Evolutionary conservation across 306 rosid species (phyloP).

Genomic region (Castanopsis chinensis): DNA sequence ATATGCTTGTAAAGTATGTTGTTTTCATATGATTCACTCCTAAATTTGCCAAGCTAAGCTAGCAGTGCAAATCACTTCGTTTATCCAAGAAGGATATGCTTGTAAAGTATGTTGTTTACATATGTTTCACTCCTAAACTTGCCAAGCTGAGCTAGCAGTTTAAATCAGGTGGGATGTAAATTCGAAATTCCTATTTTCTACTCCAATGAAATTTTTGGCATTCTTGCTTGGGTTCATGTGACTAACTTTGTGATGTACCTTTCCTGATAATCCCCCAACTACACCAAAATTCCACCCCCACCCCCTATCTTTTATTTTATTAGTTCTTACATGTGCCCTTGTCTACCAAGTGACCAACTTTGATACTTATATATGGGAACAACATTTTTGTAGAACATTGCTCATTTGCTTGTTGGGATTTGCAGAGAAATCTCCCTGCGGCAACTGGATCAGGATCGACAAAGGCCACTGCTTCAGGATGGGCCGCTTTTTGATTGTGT

Average conservation of each 20-base stretch:
- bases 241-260: not conserved
- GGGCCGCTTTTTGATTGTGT: slow-evolving; percentile 94
- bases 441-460: slow-evolving; percentile 57
- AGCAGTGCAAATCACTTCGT: not conserved
- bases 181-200: not conserved
- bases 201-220: not conserved
- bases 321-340: not conserved
- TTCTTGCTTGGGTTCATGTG: not conserved
- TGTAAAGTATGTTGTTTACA: not conserved
- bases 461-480: slow-evolving; percentile 73
- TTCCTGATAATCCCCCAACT: not conserved
- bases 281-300: not conserved
- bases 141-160: not conserved
- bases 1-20: not conserved
- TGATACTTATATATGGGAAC: not conserved
- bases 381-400: not conserved
- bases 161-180: not conserved
- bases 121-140: not conserved
- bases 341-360: not conserved
- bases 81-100: not conserved
- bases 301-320: not conserved
- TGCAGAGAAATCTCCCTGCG: slow-evolving; percentile 83
- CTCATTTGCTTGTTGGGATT: not conserved
- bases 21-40: not conserved
- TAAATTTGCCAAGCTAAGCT: not conserved